Base-by-base conservation (phyloP, 2,329 filamentous ascomycete genomes). In the Fonsecaea monophora region DNA sequence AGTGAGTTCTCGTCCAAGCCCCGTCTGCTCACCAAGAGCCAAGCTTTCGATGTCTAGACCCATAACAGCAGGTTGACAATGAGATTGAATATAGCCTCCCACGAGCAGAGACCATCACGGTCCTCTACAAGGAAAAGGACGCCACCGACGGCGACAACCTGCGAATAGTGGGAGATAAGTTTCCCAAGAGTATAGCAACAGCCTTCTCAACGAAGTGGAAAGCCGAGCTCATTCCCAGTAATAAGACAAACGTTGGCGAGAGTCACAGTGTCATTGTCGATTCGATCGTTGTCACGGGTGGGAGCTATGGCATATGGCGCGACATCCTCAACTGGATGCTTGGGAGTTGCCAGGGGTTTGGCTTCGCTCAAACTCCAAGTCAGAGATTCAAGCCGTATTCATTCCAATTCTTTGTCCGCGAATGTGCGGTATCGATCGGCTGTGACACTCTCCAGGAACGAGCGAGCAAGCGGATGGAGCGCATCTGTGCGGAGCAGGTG, bases 251-350 rank as follows among this genome's bases (percentile, higher is more conserved):
- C 2, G 21, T 48, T 7, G 45, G 50, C 10, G 59, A 68, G n/a
- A 56, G 65, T 9, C 30, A 56, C 6, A 57, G 53, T 34, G 25
- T 21, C 53, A 30, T 40, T 5, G 25, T 9, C 2, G 62, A 63
- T 30, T 56, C 58, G 13, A 35, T 57, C 13, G 50, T 67, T 13
- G 45, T 68, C 30, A 58, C 37, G 4, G 68, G 70, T 18, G 70
- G 65, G 10, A 54, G 56, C 13, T n/a, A 62, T 34, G 58, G 61
- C 3, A 66, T 65, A 10, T 64, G 70, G 65, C 57, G 56, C 18
- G 42, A 65, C 10, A 68, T 72, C 18, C 32, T 72, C 45, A 50
- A 40, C 15, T 72, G 70, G 70, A 72, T 72, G 70, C 18, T 71
- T 18, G 48, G 38, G 2, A 67, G 62, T 42, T 71, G 69, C 50